These are phyloP conservation scores for Pyrus communis DNA, from an alignment of 306 rosid species.

Conservation along the genomic window DNA sequence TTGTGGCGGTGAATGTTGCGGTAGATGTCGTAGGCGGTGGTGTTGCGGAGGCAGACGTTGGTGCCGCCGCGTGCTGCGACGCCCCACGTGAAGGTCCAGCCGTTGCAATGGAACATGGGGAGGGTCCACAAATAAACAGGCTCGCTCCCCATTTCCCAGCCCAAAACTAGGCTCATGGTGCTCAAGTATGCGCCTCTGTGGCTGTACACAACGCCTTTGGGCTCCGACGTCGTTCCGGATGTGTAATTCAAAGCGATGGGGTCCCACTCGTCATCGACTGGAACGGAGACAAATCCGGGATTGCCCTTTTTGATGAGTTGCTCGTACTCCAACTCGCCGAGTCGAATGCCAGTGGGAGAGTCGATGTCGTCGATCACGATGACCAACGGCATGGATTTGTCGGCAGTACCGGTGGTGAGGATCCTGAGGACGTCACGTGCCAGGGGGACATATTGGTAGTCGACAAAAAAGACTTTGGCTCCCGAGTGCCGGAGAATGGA, in stretches of 20 bases:
- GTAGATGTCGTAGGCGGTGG: slow-evolving; percentile 49
- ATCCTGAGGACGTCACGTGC: slow-evolving; percentile 53
- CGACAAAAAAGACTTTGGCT: slow-evolving; percentile 71
- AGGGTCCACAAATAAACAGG: slow-evolving; percentile 85
- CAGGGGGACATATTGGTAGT: slow-evolving; percentile 43
- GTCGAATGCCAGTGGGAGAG: slow-evolving; percentile 52
- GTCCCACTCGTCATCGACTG: slow-evolving; percentile 56
- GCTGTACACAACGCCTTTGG: slow-evolving; percentile 85
- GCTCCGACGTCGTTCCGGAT: slow-evolving; percentile 85
- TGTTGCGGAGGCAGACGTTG: slow-evolving; percentile 60
- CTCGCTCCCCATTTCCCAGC: slow-evolving; percentile 74
- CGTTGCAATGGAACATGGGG: slow-evolving; percentile 94
- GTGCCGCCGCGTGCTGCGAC: slow-evolving; percentile 90
- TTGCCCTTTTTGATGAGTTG: slow-evolving; percentile 41
- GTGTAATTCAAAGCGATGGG: slow-evolving; percentile 77
- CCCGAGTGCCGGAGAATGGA: slow-evolving; percentile 67
- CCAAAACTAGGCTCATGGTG: slow-evolving; percentile 57
- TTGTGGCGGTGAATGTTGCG: slow-evolving; percentile 36
- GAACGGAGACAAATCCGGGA: slow-evolving; percentile 16
- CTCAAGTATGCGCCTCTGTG: slow-evolving; percentile 86
- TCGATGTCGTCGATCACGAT: slow-evolving; percentile 75
- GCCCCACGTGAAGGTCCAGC: slow-evolving; percentile 98
- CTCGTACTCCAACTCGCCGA: slow-evolving; percentile 77
- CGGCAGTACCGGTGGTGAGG: slow-evolving; percentile 5
- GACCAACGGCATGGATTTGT: slow-evolving; percentile 48